Percentiles rank a stretch among this genome's conserved stretches.
phyloP scores from a whole-genome alignment of 139 green algal genomes.

The Chlorella sp. region DNA sequence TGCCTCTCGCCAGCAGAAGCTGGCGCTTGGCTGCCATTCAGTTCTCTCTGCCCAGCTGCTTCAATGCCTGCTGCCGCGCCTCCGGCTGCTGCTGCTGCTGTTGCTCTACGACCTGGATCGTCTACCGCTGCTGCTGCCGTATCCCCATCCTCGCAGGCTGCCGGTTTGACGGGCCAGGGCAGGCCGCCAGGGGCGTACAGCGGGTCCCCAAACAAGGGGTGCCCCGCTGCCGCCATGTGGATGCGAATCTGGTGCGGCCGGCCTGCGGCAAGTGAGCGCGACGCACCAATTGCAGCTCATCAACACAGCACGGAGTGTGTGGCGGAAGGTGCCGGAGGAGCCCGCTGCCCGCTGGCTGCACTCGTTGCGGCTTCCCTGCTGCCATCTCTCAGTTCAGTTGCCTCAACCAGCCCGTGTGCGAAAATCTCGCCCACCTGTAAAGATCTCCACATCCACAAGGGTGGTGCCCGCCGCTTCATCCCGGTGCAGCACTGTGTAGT shows the following conservation, averaged over 20 bases:
- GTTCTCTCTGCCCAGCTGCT: too few relatives aligned
- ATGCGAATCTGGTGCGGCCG: constrained; percentile 87
- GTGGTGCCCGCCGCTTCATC: not conserved
- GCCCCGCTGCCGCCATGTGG: constrained; percentile 75
- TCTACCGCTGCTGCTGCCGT: too few relatives aligned
- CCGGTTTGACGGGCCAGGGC: constrained; percentile 5
- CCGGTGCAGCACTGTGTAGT: constrained; percentile 45
- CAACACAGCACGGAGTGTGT: too few relatives aligned
- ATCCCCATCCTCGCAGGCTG: not conserved
- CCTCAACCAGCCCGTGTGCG: too few relatives aligned
- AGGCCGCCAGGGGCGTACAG: constrained; percentile 69
- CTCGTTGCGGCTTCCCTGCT: too few relatives aligned
- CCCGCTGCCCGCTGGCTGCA: too few relatives aligned
- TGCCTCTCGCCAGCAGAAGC: too few relatives aligned
- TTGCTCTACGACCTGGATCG: too few relatives aligned
- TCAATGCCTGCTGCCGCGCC: not conserved
- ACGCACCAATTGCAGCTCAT: too few relatives aligned
- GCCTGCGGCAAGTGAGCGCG: constrained; percentile 38
- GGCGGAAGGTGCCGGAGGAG: too few relatives aligned
- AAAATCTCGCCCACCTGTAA: constrained; percentile 16
- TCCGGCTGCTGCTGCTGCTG: not conserved
- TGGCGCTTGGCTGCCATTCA: too few relatives aligned
- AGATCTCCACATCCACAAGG: constrained; percentile 42
- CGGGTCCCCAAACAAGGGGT: constrained; percentile 75
- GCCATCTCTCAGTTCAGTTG: too few relatives aligned